These are phyloP conservation scores for Aspergillus sp. DNA, from an alignment of 2,329 filamentous ascomycete genomes.

Conservation along the genomic window DNA sequence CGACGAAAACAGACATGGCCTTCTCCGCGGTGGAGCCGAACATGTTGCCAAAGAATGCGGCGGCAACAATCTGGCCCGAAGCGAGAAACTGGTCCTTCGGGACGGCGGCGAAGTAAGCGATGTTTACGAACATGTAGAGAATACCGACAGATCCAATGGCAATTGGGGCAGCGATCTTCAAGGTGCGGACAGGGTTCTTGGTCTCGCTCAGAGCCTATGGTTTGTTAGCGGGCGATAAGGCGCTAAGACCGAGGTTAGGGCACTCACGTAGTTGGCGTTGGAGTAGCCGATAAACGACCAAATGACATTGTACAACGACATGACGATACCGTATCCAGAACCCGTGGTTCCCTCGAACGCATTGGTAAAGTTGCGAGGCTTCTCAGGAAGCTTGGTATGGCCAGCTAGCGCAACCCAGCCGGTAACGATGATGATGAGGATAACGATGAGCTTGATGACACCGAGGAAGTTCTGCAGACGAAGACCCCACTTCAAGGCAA, in stretches of 20 bases:
- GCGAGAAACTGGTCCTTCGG: conserved; percentile 59
- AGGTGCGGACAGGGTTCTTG: conserved; percentile 60
- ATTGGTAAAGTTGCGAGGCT: conserved; percentile 43
- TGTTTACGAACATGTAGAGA: conserved; percentile 62
- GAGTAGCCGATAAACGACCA: conserved; percentile 65
- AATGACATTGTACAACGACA: conserved; percentile 64
- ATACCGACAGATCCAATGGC: conserved; percentile 60
- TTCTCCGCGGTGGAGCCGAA: conserved; percentile 60
- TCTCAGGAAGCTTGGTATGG: conserved; percentile 38
- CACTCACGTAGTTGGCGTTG: conserved; percentile 64
- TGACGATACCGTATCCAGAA: conserved; percentile 56
- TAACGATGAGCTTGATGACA: conserved; percentile 55
- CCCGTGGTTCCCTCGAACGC: conserved; percentile 45
- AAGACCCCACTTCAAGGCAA: conserved; percentile 53
- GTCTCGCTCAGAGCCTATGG: conserved; percentile 57
- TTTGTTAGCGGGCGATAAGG: conserved; percentile 23
- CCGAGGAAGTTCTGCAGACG: conserved; percentile 56
- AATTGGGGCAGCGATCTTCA: conserved; percentile 61
- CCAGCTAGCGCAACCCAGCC: conserved; percentile 47
- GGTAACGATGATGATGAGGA: conserved; percentile 53
- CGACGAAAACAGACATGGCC: conserved; percentile 65
- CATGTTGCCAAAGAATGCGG: conserved; percentile 63
- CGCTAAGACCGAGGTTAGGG: neutral
- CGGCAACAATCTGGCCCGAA: conserved; percentile 60
- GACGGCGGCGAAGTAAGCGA: conserved; percentile 64